Base-by-base conservation (phyloP, 495 filamentous ascomycete species). In the Hyaloscypha hepaticicola region DNA sequence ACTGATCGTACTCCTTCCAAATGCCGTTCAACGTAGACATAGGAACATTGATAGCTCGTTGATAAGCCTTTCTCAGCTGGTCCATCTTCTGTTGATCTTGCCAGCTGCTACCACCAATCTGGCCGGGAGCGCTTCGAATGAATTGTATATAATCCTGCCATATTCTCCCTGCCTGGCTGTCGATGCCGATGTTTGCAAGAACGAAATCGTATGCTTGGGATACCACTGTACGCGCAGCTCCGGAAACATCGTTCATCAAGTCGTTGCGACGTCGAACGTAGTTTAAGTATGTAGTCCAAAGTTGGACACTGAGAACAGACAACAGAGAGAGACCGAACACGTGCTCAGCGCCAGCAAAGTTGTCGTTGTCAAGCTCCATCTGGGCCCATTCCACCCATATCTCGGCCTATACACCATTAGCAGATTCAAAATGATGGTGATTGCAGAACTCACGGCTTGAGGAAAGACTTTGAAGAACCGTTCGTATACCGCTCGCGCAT, bases 51-150 rank as follows among this genome's bases (percentile, higher is more conserved):
- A 96, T 88, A 16, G 95, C 94, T 31, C 87, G 87, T 69, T 97
- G 94, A 73, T 97, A 98, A 3, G 90, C 89, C 71, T 93, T 96
- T 25, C 95, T 86, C 24, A 99, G 78, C 65, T 87, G 75, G 68
- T 99, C 95, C 91, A 96, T 96, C 82, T 99, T 99, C 71, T 98
- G 95, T 74, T 91, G 88, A 71, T 97, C 95, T 72, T 98, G 92
- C 95, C 95, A 99, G 21, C 85, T 86, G 59, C 82, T 87, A 41
- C 95, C 96, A 33, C 93, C 93, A 50, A 92, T 80, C 48, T 81
- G 85, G 12, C 96, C 96, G 9, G 96, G 95, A 0, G 88, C 90
- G 56, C 83, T 88, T 68, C 90, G 90, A 71, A 98, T 82, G 69
- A 99, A 97, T 59, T 92, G 85, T 57, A 98, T 84, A 70, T 98